These are phyloP conservation scores for Fraxinus velutina DNA, from an alignment of 305 asterid genomes.

Conservation along the genomic window DNA sequence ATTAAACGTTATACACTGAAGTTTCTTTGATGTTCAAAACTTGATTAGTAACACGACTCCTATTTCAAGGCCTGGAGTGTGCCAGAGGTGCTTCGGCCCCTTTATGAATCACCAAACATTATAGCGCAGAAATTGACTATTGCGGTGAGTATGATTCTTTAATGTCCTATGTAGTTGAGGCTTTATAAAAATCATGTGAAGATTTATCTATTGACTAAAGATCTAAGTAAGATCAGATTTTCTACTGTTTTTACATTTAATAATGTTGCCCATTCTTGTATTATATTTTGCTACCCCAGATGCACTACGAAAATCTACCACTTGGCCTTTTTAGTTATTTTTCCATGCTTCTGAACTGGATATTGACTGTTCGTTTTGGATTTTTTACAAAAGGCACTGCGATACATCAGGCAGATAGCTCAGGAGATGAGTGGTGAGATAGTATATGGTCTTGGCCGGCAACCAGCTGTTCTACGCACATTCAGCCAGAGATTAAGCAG, in stretches of 20 bases:
- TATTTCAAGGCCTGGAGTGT: constrained; percentile 75
- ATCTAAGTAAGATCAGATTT: background rate
- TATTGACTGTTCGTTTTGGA: background rate
- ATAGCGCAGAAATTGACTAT: constrained; percentile 79
- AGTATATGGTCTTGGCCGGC: constrained; percentile 77
- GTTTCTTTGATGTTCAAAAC: background rate
- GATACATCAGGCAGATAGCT: constrained; percentile 78
- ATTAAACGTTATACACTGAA: background rate
- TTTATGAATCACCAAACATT: constrained; percentile 79
- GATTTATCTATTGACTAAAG: background rate
- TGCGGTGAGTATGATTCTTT: constrained; percentile 49
- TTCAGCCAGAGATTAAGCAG: constrained; percentile 92
- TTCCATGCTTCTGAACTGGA: background rate
- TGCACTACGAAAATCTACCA: background rate
- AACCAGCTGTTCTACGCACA: constrained; percentile 85
- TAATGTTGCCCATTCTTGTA: background rate
- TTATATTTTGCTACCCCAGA: background rate
- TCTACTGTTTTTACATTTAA: background rate
- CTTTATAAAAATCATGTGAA: background rate
- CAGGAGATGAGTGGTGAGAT: constrained; percentile 87
- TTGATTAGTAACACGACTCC: constrained; percentile 3
- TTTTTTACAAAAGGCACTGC: constrained; percentile 54
- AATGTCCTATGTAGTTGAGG: constrained; percentile 5
- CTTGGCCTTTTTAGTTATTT: background rate
- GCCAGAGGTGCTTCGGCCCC: constrained; percentile 90